Conservation (phyloP, 352 stramenopile genomes). For the Thraustotheca clavata region DNA sequence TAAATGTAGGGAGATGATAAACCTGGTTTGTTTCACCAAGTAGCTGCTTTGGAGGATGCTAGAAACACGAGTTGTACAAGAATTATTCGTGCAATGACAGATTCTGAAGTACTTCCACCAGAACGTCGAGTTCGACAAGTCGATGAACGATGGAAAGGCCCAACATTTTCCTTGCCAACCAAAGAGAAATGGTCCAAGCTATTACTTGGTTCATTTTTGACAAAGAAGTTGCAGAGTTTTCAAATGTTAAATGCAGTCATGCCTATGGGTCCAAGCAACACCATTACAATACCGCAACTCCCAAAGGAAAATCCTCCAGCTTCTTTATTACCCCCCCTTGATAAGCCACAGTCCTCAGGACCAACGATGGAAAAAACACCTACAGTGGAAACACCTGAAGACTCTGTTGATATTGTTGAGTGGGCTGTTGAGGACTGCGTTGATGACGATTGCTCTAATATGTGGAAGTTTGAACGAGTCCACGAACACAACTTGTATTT, state of each 20-base stretch:
- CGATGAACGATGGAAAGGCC: background rate
- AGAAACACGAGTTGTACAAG: background rate
- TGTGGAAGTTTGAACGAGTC: slow-evolving; percentile 12
- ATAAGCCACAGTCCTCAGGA: background rate
- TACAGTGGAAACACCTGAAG: background rate
- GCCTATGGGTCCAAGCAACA: background rate
- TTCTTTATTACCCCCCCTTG: too few species aligned
- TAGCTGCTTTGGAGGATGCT: background rate
- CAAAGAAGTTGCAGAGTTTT: slow-evolving; percentile 3
- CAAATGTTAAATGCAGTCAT: slow-evolving; percentile 3
- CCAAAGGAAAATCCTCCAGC: too few species aligned
- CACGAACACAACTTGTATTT: slow-evolving; percentile 18
- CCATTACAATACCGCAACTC: background rate
- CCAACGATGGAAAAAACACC: background rate
- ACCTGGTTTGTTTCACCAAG: background rate
- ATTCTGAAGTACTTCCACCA: background rate
- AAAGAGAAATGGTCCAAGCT: background rate
- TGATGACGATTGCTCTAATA: background rate
- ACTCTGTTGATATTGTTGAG: background rate
- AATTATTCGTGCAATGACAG: background rate
- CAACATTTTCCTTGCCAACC: background rate
- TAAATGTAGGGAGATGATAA: slow-evolving; percentile 2
- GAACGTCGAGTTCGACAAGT: too few species aligned
- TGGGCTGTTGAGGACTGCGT: background rate
- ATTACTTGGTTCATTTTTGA: slow-evolving; percentile 15